phyloP scores from a whole-genome alignment of 1,284 basidiomycete genomes.

The Pascua sp. region DNA sequence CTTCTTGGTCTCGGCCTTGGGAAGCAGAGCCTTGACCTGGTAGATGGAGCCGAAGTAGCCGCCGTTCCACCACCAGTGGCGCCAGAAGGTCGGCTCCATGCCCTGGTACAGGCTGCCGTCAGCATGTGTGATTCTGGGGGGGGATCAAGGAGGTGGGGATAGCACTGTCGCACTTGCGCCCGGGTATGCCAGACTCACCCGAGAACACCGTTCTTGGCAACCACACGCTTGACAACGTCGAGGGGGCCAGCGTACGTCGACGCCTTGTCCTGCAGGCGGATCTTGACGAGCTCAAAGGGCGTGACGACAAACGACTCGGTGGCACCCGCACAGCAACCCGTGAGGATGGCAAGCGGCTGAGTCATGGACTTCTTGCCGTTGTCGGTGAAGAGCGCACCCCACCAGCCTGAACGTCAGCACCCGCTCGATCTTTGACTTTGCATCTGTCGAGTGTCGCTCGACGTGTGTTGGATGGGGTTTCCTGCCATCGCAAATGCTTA shows the following conservation, averaged over 20 bases:
- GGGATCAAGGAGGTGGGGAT: too few relatives aligned
- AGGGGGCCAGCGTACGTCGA: slow-evolving; percentile 84
- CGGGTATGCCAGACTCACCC: slow-evolving; percentile 68
- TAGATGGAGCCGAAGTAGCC: slow-evolving; percentile 91
- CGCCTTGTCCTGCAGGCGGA: slow-evolving; percentile 85
- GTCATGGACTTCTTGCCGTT: slow-evolving; percentile 78
- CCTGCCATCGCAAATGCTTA: not conserved
- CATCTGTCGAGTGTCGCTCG: not conserved
- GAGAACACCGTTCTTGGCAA: slow-evolving; percentile 71
- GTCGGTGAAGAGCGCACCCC: slow-evolving; percentile 65
- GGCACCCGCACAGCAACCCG: slow-evolving; percentile 90
- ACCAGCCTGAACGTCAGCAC: slow-evolving; percentile 74
- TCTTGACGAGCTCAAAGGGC: slow-evolving; percentile 96
- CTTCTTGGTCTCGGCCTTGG: slow-evolving; percentile 74
- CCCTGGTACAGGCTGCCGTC: slow-evolving; percentile 56
- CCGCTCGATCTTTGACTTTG: not conserved
- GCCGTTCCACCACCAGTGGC: slow-evolving; percentile 84
- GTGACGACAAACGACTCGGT: slow-evolving; percentile 86
- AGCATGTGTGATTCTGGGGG: not conserved
- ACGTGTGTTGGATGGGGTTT: too few relatives aligned
- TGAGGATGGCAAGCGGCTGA: slow-evolving; percentile 77
- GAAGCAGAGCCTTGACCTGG: slow-evolving; percentile 72
- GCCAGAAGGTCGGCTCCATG: slow-evolving; percentile 95
- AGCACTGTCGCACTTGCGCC: not conserved
- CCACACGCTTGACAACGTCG: slow-evolving; percentile 77